Evolutionary conservation across 2,329 filamentous ascomycete species (phyloP).

Genomic region (Cordyceps pruinosa): DNA sequence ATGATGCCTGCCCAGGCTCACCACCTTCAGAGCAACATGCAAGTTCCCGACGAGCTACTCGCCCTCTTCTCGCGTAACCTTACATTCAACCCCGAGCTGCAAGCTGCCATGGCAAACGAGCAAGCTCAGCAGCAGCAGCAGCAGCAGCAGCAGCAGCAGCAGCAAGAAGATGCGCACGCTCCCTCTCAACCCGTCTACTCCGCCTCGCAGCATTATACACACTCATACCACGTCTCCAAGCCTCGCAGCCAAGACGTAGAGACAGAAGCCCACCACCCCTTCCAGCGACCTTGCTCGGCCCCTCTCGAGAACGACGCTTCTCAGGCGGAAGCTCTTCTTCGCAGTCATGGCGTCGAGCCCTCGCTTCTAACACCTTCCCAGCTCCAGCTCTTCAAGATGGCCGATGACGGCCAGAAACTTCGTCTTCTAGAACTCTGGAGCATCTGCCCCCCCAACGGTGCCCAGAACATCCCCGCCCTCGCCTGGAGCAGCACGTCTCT

Average conservation of each 20-base stretch:
- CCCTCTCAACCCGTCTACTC: constrained; percentile 53
- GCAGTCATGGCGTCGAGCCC: constrained; percentile 63
- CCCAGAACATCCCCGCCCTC: constrained; percentile 45
- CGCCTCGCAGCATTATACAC: constrained; percentile 77
- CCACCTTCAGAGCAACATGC: constrained; percentile 39
- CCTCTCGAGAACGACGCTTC: constrained; percentile 41
- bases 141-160: constrained; percentile 10
- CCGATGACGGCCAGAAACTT: constrained; percentile 63
- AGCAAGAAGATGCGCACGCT: constrained; percentile 19
- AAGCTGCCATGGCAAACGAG: constrained; percentile 20
- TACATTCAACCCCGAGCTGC: constrained; percentile 47
- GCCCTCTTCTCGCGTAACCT: constrained; percentile 71
- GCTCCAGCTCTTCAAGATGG: constrained; percentile 69
- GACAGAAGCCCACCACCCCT: constrained; percentile 23
- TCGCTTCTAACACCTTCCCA: constrained; percentile 64
- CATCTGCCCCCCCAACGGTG: constrained; percentile 63
- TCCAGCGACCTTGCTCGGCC: constrained; percentile 43
- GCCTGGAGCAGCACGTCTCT: constrained; percentile 47
- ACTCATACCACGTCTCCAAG: constrained; percentile 57
- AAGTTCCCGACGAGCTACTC: constrained; percentile 76
- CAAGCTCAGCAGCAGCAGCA: constrained; percentile 22
- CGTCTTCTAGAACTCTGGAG: constrained; percentile 80
- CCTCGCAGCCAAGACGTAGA: constrained; percentile 23
- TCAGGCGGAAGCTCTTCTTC: constrained; percentile 51
- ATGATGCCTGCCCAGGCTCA: constrained; percentile 36